A percentile compares a stretch with the other conserved stretches of the same genome.
phyloP scores from a whole-genome alignment of 2,329 filamentous ascomycete genomes.

The Ceratocystis destructans region DNA sequence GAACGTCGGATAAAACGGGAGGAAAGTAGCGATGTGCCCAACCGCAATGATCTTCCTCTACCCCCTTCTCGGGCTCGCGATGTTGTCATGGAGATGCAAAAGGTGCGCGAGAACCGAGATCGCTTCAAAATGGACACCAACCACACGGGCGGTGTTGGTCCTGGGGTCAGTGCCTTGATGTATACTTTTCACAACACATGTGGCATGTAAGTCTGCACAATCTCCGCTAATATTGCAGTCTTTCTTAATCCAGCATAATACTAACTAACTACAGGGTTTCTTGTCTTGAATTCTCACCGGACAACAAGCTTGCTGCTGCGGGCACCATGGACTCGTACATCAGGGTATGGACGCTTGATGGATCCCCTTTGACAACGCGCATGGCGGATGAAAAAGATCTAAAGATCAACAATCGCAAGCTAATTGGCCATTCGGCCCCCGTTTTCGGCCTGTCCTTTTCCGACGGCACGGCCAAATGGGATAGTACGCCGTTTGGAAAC shows the following conservation, averaged over 20 bases:
- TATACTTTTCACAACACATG: constrained; percentile 97
- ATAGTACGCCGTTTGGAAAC: constrained; percentile 38
- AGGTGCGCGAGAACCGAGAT: constrained; percentile 83
- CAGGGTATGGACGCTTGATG: constrained; percentile 82
- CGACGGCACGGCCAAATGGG: constrained; percentile 44
- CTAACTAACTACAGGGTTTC: constrained; percentile 46
- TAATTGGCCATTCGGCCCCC: constrained; percentile 81
- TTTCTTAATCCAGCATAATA: not conserved
- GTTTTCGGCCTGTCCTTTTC: constrained; percentile 87
- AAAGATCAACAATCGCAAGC: constrained; percentile 50
- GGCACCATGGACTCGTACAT: constrained; percentile 94
- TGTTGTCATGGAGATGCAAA: constrained; percentile 86
- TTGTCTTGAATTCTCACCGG: constrained; percentile 91
- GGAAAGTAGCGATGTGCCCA: constrained; percentile 71
- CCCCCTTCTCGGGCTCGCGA: constrained; percentile 81
- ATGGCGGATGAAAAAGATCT: constrained; percentile 44
- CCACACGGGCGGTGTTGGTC: constrained; percentile 70
- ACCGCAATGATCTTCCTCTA: constrained; percentile 64
- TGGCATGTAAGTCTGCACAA: constrained; percentile 53
- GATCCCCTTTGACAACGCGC: constrained; percentile 60
- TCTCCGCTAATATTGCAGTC: not conserved
- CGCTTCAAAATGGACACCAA: constrained; percentile 69
- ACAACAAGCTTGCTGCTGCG: constrained; percentile 71
- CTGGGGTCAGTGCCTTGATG: constrained; percentile 82
- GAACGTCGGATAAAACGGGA: constrained; percentile 81